Conservation (phyloP, 176 grass and related monocot genomes). For the Aegilops bicornis region DNA sequence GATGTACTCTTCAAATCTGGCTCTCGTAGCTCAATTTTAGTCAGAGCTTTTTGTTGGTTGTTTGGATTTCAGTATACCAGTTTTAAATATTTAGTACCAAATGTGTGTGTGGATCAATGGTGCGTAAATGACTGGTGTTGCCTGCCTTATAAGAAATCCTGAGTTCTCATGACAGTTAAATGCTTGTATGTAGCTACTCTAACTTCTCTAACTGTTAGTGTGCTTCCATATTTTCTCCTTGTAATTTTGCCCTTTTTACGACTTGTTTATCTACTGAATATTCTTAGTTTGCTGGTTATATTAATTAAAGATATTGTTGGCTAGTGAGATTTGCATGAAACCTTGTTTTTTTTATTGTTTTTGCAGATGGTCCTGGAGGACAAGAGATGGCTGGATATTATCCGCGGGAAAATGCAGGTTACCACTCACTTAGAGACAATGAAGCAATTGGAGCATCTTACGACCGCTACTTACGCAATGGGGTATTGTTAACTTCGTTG, state of each 20-base stretch:
- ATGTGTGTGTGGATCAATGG: not conserved
- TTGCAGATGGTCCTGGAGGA: slow-evolving; percentile 64
- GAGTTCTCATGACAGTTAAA: not conserved
- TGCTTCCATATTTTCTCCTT: not conserved
- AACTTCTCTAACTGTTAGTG: not conserved
- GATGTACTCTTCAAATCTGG: too few relatives aligned
- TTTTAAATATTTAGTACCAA: not conserved
- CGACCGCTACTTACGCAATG: slow-evolving; percentile 94
- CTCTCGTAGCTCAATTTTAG: not conserved
- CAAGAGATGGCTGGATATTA: slow-evolving; percentile 84
- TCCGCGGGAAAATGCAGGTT: slow-evolving; percentile 61
- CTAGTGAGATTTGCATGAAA: not conserved
- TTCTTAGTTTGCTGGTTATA: not conserved
- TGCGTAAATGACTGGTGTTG: not conserved
- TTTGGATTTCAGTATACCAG: not conserved
- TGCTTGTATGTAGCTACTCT: not conserved
- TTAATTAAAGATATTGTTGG: not conserved
- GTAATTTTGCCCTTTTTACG: not conserved
- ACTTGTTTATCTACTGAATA: not conserved
- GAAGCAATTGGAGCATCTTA: slow-evolving; percentile 93
- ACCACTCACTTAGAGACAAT: slow-evolving; percentile 79
- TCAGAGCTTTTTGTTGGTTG: not conserved
- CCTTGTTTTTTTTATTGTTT: not conserved
- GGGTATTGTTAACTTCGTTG: slow-evolving; percentile 39
- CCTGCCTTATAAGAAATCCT: not conserved